These are phyloP conservation scores for Aspergillus carlsbadensis DNA, from an alignment of 495 filamentous ascomycete genomes.

Conservation along the genomic window DNA sequence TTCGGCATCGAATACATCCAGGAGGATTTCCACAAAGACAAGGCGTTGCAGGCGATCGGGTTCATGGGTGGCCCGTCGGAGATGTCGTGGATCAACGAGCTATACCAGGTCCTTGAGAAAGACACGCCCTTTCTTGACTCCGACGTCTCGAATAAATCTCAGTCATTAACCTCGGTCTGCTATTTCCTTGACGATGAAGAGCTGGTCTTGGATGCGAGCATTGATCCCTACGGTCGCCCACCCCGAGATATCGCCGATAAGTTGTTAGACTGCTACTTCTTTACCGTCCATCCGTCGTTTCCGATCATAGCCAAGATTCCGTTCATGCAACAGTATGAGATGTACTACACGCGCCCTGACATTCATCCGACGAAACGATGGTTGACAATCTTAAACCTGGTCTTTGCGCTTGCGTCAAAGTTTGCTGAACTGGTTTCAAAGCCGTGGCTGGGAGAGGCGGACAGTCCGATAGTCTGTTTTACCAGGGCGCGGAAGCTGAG, in stretches of 20 bases:
- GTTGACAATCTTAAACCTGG: conserved; percentile 60
- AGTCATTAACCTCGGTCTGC: conserved; percentile 31
- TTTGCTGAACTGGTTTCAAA: conserved; percentile 39
- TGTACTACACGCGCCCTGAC: conserved; percentile 32
- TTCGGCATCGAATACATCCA: conserved; percentile 54
- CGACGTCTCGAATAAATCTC: conserved; percentile 27
- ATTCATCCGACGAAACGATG: conserved; percentile 46
- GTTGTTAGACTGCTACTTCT: conserved; percentile 55
- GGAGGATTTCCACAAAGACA: conserved; percentile 57
- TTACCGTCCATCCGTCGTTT: conserved; percentile 55
- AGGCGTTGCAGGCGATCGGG: conserved; percentile 50
- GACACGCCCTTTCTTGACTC: conserved; percentile 13
- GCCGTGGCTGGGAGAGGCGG: not conserved
- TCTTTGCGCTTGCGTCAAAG: conserved; percentile 61
- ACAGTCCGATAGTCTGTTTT: conserved; percentile 49
- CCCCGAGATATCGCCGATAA: conserved; percentile 48
- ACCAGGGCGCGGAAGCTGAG: conserved; percentile 56
- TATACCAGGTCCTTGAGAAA: conserved; percentile 39
- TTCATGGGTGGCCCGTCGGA: conserved; percentile 65
- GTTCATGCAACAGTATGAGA: conserved; percentile 42
- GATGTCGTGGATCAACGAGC: conserved; percentile 57
- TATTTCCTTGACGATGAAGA: conserved; percentile 55
- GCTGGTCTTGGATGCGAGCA: conserved; percentile 24
- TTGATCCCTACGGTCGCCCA: conserved; percentile 36
- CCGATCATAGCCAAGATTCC: conserved; percentile 55